These are phyloP conservation scores for Coccomyxa subellipsoidea DNA, from an alignment of 163 green algal species.

Conservation along the genomic window DNA sequence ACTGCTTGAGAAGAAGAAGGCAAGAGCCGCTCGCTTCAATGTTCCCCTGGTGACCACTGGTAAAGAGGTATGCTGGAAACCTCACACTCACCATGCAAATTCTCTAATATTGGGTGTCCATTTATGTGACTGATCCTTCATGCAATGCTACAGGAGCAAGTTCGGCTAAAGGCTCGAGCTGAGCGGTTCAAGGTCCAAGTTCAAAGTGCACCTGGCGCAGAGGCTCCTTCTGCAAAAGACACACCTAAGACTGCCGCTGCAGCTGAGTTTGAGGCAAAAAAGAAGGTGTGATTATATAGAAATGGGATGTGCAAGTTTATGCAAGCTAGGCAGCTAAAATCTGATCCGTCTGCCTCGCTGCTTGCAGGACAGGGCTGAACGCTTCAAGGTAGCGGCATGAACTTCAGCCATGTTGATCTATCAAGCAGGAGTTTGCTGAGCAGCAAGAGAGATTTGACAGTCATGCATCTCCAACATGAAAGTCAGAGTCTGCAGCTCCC, in stretches of 20 bases:
- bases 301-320: no score
- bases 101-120: neutral
- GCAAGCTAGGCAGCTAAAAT: neutral
- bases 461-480: no score
- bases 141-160: neutral
- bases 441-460: no score
- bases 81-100: neutral
- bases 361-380: neutral
- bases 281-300: slow-evolving; percentile 3
- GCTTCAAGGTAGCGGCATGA: neutral
- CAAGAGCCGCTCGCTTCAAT: slow-evolving; percentile 11
- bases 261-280: slow-evolving; percentile 5
- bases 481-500: no score
- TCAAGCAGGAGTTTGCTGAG: no score
- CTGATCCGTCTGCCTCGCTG: neutral
- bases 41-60: neutral
- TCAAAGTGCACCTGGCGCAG: neutral
- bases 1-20: slow-evolving; percentile 12
- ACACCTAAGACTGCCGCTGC: neutral
- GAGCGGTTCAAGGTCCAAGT: neutral
- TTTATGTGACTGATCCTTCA: neutral
- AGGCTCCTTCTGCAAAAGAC: neutral
- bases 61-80: neutral
- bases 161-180: neutral
- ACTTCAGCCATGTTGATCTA: no score